A percentile compares a stretch with the other conserved stretches of the same genome.
These are phyloP conservation scores for Ambispora gerdemannii DNA, from an alignment of 192 early-diverging fungal genomes.

Conservation along the genomic window DNA sequence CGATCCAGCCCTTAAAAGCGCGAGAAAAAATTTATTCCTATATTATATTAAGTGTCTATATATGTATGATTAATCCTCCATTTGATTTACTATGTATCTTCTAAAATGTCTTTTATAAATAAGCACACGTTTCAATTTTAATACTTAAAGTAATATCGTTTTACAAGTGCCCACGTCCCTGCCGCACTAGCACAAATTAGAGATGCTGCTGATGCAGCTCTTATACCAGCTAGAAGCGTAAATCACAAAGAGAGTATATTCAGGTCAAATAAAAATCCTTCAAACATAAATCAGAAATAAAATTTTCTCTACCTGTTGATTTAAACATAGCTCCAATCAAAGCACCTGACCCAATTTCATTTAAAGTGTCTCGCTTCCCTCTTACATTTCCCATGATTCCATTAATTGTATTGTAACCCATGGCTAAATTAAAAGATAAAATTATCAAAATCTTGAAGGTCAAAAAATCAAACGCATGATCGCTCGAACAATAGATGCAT, in stretches of 20 bases:
- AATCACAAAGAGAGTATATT: too few species aligned
- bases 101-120: too few species aligned
- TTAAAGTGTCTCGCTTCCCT: conserved; percentile 62
- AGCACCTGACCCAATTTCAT: conserved; percentile 68
- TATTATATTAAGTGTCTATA: too few species aligned
- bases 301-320: conserved; percentile 47
- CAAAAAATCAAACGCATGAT: too few species aligned
- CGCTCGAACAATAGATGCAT: too few species aligned
- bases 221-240: conserved; percentile 55
- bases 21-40: too few species aligned
- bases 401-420: conserved; percentile 79
- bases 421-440: conserved; percentile 39
- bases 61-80: too few species aligned
- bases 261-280: neutral
- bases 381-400: conserved; percentile 60
- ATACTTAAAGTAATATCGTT: conserved; percentile 33
- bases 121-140: too few species aligned
- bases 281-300: neutral
- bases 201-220: conserved; percentile 50
- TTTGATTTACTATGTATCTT: too few species aligned
- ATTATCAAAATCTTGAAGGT: too few species aligned
- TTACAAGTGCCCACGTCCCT: conserved; percentile 51
- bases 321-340: conserved; percentile 77
- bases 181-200: conserved; percentile 57
- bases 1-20: too few species aligned